Base-by-base conservation (phyloP, 306 rosid species). In the Acacia crassicarpa region DNA sequence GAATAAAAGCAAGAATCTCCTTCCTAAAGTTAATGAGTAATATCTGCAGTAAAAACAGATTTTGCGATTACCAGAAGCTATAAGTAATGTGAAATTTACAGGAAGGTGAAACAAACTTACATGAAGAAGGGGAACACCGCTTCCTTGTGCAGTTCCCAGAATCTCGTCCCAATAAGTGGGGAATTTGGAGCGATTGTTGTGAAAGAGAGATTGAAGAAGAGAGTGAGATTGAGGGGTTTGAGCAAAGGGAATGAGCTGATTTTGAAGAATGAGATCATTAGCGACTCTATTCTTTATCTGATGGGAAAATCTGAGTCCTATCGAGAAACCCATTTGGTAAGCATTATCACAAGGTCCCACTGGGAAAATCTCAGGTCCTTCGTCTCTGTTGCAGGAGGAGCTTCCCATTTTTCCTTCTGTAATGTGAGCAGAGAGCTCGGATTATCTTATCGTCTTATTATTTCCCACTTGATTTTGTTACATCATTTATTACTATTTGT, bases 1-100 rank as follows among this genome's bases (percentile, higher is more conserved):
- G 94, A 83, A 92, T 82, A 88, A 95, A 89, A 14, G 97, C 79
- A 70, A 92, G 88, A 89, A 93, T 90, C 88, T 93, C 98, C 86
- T 92, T 95, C 86, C 97, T 88, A 70, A 95, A 89, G 87, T 95
- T 91, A 75, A 91, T 87, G 11, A 91, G 86, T 41, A 91, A 83
- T 76, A 91, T 91, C 98, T 95, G 91, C 87, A 76, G 32, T 71
- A 0, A 6, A 70, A 83, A 32, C 41, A 81, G 27, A 68, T n/a
- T 45, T 45, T 81, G 65, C 33, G 2, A 51, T 54, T 22, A 9
- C 45, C 8, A 19, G 33, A 61, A 61, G 48, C 19, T 23, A 4
- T 19, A 41, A 63, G 61, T 15, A 33, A 22, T 4, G 40, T 45
- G 51, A 38, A 68, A 68, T 67, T 8, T 2, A 67, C 5, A 25